Base-by-base conservation (phyloP, 768 basidiomycete species). In the Dendrothele bispora region DNA sequence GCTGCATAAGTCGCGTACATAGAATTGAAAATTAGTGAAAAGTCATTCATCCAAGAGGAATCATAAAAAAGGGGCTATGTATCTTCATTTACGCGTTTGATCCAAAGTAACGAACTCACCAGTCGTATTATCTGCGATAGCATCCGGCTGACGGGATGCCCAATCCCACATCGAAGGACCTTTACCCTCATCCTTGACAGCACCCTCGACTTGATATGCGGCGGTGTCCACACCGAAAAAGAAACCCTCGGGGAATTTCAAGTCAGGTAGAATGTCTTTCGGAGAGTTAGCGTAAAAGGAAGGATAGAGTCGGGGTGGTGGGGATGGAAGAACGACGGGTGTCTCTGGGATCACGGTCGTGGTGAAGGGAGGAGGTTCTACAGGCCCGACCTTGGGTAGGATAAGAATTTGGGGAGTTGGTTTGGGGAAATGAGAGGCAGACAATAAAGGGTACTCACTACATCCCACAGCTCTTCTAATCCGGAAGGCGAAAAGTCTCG, bases 191-290 rank as follows among this genome's bases (percentile, higher is more conserved):
- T 67, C 68, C 56, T 77, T 74, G 14, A 63, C 71, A 6, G 77
- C 77, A 6, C 78, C 78, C 63, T 79, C 77, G 22, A 78, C 76
- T 52, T 79, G 77, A 53, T 75, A 78, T 7, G 78, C 72, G 20
- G 77, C 75, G 0, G 77, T 78, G 3, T 75, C 75, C 10, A 77
- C 77, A 22, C 78, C 78, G 51, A 78, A 78, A 36, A 72, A 64
- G 61, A 80, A 79, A 1, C 67, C 73, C 18, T 68, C 58, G 1
- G 78, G 78, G 15, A 78, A 64, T 44, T 69, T 74, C 43, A 75
- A 61, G 22, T 69, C 58, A 2, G 74, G 70, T 25, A 78, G 59
- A 25, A 78, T 66, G 43, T 72, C 61, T 39, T 70, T 67, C 2
- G 78, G 77, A 4, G 59, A 53, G 7, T 73, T 72, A 3, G 75